Base-by-base conservation (phyloP, 2,329 filamentous ascomycete species). In the Herpomyces periplanetae region DNA sequence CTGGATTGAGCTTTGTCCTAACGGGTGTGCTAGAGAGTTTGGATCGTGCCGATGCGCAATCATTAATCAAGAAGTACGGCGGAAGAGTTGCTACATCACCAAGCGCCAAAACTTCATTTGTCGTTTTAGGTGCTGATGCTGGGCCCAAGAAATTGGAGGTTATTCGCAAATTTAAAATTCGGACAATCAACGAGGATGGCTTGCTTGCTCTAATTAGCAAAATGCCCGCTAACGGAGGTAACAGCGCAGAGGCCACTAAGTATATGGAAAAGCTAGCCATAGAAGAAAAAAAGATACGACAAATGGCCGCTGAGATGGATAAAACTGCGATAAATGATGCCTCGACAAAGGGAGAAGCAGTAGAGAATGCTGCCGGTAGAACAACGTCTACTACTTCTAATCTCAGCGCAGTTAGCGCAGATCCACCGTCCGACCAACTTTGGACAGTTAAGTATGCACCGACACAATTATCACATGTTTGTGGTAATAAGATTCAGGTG, bases 401-500 rank as follows among this genome's bases (percentile, higher is more conserved):
- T 16, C 38, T 42, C 18, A 40, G 40, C 20, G 39, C 40, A 15
- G 21, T 30, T 16, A 32, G 34, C 17, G 22, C 40, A 3, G 31
- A 40, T 17, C 30, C 35, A 13, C 9, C 10, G 17, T 12, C 6
- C 5, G 17, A 8, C 21, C 21, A 16, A 27, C 46, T 96, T 2
- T 85, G 80, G 63, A 96, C 80, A 2, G 65, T 62, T 17, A 91
- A 88, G 31, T 91, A 96, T 38, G 80, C 80, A 0, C 80, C 80
- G 2, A 65, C 63, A 1, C 51, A 62, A 21, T 45, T 84, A 16
- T 62, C 42, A 22, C 73, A 88, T 34, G 87, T 96, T 18, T 91
- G 75, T 35, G 80, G 80, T 26, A 96, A 96, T 41, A 91, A 91
- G 37, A 48, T 43, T 2, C 54, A 61, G 12, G 75, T 96, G 1